phyloP scores from a whole-genome alignment of 23 red algal species.

The Chondrus crispus region DNA sequence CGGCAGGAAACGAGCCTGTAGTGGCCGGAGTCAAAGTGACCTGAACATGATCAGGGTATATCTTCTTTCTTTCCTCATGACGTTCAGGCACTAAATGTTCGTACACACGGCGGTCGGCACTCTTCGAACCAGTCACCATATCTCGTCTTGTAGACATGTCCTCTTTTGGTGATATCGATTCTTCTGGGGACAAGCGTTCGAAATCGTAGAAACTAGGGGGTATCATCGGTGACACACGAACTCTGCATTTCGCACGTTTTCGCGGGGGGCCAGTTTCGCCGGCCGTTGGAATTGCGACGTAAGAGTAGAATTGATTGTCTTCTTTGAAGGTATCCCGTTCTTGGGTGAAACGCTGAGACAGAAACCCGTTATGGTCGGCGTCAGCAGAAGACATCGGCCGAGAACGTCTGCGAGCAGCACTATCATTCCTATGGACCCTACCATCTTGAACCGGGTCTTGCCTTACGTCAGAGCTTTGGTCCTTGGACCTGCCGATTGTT shows the following conservation, averaged over 20 bases:
- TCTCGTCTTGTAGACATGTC: no score
- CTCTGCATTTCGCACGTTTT: conserved; percentile 41
- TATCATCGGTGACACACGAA: neutral
- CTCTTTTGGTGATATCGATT: no score
- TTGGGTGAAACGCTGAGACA: no score
- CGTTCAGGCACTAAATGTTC: no score
- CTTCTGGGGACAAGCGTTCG: neutral
- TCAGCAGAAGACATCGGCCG: neutral
- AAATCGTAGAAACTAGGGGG: neutral
- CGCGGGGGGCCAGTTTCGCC: conserved; percentile 48
- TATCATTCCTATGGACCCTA: neutral
- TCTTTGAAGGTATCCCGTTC: no score
- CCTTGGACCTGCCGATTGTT: neutral
- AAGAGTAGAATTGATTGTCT: neutral
- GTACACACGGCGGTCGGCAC: no score
- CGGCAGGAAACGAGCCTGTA: no score
- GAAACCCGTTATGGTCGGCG: neutral
- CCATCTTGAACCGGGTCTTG: neutral
- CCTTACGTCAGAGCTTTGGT: neutral
- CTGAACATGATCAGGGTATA: no score
- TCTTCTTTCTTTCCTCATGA: no score
- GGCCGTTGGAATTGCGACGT: conserved; percentile 28
- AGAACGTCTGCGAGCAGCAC: neutral
- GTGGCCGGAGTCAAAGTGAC: no score
- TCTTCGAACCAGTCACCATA: no score